phyloP scores from a whole-genome alignment of 495 filamentous ascomycete genomes.

The Daldinia bambusicola region DNA sequence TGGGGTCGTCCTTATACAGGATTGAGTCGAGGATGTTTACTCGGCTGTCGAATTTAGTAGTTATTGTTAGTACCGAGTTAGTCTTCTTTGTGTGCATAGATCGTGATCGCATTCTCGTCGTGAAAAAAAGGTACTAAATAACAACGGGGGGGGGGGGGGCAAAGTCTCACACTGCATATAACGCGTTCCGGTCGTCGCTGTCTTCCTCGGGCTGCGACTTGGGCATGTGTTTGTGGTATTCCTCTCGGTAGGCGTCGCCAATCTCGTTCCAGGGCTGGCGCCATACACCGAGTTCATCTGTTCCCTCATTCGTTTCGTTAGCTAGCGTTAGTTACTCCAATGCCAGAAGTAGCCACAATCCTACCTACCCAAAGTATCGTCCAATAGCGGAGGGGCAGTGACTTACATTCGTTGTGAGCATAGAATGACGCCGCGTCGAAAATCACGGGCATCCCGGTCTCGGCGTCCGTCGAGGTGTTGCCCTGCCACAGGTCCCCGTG shows the following conservation, averaged over 20 bases:
- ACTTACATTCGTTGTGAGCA: constrained; percentile 61
- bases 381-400: too few species aligned
- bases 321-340: neutral
- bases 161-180: constrained; percentile 41
- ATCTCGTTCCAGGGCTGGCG: constrained; percentile 40
- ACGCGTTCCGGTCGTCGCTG: constrained; percentile 46
- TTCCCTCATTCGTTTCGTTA: too few species aligned
- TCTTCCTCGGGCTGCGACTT: constrained; percentile 43
- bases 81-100: neutral
- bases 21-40: constrained; percentile 41
- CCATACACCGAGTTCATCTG: constrained; percentile 42
- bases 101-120: neutral
- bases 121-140: neutral
- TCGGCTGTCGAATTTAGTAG: constrained; percentile 25
- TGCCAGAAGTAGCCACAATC: neutral
- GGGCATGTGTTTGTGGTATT: constrained; percentile 39
- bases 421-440: constrained; percentile 60
- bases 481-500: constrained; percentile 63
- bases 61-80: neutral
- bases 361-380: too few species aligned
- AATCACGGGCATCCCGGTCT: constrained; percentile 50
- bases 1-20: constrained; percentile 35
- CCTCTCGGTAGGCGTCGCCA: constrained; percentile 22
- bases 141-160: too few species aligned
- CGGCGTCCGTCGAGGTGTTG: constrained; percentile 52